Conservation (phyloP, 2,329 filamentous ascomycete species). For the Alternaria ventricosa region DNA sequence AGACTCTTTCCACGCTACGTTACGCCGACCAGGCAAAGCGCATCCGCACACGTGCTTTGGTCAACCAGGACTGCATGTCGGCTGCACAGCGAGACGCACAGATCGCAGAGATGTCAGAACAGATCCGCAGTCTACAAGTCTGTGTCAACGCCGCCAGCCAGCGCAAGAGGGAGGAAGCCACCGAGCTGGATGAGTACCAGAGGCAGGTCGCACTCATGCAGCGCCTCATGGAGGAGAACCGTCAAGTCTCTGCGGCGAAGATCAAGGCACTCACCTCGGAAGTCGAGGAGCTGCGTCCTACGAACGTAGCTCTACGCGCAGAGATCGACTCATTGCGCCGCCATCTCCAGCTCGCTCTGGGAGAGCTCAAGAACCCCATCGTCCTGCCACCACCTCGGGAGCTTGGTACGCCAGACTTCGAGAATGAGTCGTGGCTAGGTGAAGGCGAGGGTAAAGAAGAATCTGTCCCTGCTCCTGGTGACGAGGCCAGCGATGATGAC, state of each 20-base stretch:
- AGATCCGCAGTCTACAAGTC: slow-evolving; percentile 85
- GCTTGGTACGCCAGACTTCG: slow-evolving; percentile 39
- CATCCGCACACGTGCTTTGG: slow-evolving; percentile 90
- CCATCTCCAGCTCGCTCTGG: slow-evolving; percentile 85
- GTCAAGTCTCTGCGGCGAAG: slow-evolving; percentile 90
- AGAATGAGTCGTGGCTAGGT: slow-evolving; percentile 38
- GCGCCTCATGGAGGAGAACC: slow-evolving; percentile 92
- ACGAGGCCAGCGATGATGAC: slow-evolving; percentile 45
- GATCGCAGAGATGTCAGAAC: slow-evolving; percentile 92
- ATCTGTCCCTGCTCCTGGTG: slow-evolving; percentile 31
- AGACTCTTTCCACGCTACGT: slow-evolving; percentile 92
- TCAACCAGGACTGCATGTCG: slow-evolving; percentile 95
- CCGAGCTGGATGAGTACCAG: slow-evolving; percentile 93
- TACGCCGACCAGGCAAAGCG: slow-evolving; percentile 98
- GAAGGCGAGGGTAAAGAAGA: slow-evolving; percentile 39
- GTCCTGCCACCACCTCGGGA: slow-evolving; percentile 57
- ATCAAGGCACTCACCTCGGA: slow-evolving; percentile 76
- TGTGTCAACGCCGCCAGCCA: slow-evolving; percentile 65
- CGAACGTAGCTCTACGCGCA: slow-evolving; percentile 63
- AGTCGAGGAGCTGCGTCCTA: slow-evolving; percentile 56
- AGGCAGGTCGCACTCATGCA: slow-evolving; percentile 88
- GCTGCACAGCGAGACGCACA: slow-evolving; percentile 93
- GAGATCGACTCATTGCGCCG: slow-evolving; percentile 88
- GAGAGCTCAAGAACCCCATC: slow-evolving; percentile 90
- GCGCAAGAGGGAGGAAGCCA: slow-evolving; percentile 80